Conservation (phyloP, 2,329 filamentous ascomycete genomes). For the Cladosporium halotolerans region DNA sequence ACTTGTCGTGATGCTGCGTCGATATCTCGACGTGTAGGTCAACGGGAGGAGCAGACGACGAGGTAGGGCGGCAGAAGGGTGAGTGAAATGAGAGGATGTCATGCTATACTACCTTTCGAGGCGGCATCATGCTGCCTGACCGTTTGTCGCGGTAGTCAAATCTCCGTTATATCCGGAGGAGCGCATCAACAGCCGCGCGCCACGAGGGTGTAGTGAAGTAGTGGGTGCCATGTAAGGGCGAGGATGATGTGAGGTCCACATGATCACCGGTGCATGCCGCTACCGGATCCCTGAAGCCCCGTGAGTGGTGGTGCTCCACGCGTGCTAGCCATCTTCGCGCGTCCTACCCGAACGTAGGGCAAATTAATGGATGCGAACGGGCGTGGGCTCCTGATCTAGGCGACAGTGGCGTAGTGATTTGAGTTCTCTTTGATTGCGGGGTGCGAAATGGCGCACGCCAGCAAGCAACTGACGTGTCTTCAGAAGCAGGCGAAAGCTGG, state of each 20-base stretch:
- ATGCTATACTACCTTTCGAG: neutral
- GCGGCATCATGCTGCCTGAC: neutral
- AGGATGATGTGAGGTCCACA: neutral
- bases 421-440: neutral
- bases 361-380: too few species aligned
- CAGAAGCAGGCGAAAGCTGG: too few species aligned
- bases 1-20: too few species aligned
- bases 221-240: neutral
- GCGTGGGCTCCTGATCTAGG: too few species aligned
- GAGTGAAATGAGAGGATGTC: conserved; percentile 11
- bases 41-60: neutral
- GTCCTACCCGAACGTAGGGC: too few species aligned
- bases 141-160: neutral
- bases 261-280: neutral
- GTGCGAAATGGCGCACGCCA: neutral
- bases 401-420: neutral
- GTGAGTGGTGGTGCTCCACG: too few species aligned
- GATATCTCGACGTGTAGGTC: too few species aligned
- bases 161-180: neutral
- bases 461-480: too few species aligned
- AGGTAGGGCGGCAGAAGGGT: too few species aligned
- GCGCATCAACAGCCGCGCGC: neutral
- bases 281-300: too few species aligned
- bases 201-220: neutral
- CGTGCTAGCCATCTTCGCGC: too few species aligned